Conservation (phyloP, 495 filamentous ascomycete species). For the Hypoxylon lienhwacheense region DNA sequence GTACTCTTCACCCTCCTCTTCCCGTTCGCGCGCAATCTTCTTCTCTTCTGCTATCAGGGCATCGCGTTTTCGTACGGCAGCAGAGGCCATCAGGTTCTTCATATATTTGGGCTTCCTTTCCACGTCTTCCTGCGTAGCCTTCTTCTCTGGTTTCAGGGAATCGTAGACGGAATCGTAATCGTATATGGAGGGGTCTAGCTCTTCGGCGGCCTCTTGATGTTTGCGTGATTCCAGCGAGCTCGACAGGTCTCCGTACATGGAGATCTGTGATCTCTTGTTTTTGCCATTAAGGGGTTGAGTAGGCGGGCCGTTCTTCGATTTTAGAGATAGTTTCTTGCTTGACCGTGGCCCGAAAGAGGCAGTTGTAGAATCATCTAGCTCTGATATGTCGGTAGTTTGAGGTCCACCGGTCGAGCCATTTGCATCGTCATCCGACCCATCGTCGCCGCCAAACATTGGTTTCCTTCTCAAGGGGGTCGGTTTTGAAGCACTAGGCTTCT, state of each 20-base stretch:
- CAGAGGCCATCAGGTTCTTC: constrained; percentile 72
- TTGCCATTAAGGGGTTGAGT: constrained; percentile 38
- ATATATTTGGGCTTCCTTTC: constrained; percentile 80
- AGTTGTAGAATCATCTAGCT: constrained; percentile 40
- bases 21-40: constrained; percentile 81
- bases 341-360: constrained; percentile 6
- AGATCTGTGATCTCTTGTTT: constrained; percentile 37
- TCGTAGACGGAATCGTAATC: constrained; percentile 78
- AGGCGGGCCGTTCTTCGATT: constrained; percentile 29
- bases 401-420: constrained; percentile 23
- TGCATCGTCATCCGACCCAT: constrained; percentile 51
- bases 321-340: constrained; percentile 30
- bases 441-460: constrained; percentile 54
- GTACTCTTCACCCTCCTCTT: constrained; percentile 91
- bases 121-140: constrained; percentile 40
- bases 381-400: constrained; percentile 36
- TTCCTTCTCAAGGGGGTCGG: constrained; percentile 51
- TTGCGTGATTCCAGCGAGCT: constrained; percentile 57
- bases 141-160: constrained; percentile 55
- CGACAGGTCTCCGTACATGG: constrained; percentile 58
- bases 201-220: constrained; percentile 58
- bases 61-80: constrained; percentile 86
- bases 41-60: constrained; percentile 85
- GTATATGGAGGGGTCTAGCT: constrained; percentile 68
- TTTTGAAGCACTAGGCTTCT: constrained; percentile 37